These are phyloP conservation scores for Phytopythium boreale DNA, from an alignment of 352 stramenopile genomes.

Conservation along the genomic window DNA sequence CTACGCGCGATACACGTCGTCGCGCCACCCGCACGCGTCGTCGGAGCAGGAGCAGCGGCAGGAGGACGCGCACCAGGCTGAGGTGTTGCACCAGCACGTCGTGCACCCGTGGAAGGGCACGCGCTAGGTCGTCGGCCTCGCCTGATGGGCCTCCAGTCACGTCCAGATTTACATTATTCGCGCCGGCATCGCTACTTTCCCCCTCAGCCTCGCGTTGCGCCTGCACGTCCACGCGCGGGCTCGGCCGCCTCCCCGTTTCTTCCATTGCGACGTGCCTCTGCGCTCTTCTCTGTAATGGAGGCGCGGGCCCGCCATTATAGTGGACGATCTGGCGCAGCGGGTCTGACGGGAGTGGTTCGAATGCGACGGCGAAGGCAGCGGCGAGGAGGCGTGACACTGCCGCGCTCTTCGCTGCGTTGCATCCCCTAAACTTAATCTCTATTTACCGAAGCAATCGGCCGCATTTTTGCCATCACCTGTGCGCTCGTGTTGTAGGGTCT, in stretches of 20 bases:
- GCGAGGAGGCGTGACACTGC: neutral
- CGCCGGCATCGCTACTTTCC: neutral
- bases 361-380: neutral
- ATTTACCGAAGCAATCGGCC: neutral
- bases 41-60: slow-evolving; percentile 30
- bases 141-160: neutral
- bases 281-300: neutral
- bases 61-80: slow-evolving; percentile 18
- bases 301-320: neutral
- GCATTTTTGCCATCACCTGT: too few species aligned
- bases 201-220: neutral
- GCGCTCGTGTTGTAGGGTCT: too few species aligned
- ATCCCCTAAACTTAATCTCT: neutral
- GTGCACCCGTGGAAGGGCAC: slow-evolving; percentile 66
- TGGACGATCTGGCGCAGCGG: too few species aligned
- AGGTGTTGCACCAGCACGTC: slow-evolving; percentile 57
- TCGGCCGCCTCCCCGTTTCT: neutral
- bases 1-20: slow-evolving; percentile 54
- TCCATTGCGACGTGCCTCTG: neutral
- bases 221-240: neutral
- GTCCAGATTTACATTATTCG: neutral
- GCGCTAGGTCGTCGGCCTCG: slow-evolving; percentile 23
- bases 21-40: slow-evolving; percentile 36
- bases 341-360: neutral
- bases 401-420: neutral